These are phyloP conservation scores for Trametes villosa DNA, from an alignment of 768 basidiomycete genomes.

Conservation along the genomic window DNA sequence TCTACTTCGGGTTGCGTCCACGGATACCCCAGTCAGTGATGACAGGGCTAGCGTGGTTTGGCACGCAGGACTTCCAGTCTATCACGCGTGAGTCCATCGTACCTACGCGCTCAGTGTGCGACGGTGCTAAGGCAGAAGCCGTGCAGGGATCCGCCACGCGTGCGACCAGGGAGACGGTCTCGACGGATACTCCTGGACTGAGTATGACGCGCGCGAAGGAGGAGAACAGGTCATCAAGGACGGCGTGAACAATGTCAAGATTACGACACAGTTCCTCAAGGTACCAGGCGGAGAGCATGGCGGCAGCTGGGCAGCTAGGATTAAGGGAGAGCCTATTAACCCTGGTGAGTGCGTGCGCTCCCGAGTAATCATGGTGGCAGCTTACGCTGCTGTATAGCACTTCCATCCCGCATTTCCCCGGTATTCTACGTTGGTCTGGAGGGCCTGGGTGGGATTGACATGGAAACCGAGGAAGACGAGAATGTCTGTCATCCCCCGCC, in stretches of 20 bases:
- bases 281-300: constrained; percentile 81
- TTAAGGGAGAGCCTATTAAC: constrained; percentile 80
- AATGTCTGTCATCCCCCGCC: constrained; percentile 53
- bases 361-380: too few relatives aligned
- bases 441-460: constrained; percentile 79
- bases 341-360: constrained; percentile 46
- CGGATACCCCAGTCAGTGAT: constrained; percentile 86
- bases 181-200: constrained; percentile 83
- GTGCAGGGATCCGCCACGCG: constrained; percentile 76
- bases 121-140: background rate
- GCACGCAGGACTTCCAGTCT: constrained; percentile 82
- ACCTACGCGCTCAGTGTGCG: background rate
- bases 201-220: constrained; percentile 84
- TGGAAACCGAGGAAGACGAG: constrained; percentile 77
- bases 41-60: constrained; percentile 95
- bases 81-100: constrained; percentile 55
- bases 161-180: constrained; percentile 89
- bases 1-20: constrained; percentile 94
- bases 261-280: constrained; percentile 87
- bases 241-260: constrained; percentile 77
- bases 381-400: constrained; percentile 32
- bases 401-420: constrained; percentile 68
- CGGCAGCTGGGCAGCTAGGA: constrained; percentile 87
- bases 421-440: constrained; percentile 91
- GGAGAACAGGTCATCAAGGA: constrained; percentile 87